Base-by-base conservation (phyloP, 2,329 filamentous ascomycete genomes). In the Scopulariopsis brevicaulis region DNA sequence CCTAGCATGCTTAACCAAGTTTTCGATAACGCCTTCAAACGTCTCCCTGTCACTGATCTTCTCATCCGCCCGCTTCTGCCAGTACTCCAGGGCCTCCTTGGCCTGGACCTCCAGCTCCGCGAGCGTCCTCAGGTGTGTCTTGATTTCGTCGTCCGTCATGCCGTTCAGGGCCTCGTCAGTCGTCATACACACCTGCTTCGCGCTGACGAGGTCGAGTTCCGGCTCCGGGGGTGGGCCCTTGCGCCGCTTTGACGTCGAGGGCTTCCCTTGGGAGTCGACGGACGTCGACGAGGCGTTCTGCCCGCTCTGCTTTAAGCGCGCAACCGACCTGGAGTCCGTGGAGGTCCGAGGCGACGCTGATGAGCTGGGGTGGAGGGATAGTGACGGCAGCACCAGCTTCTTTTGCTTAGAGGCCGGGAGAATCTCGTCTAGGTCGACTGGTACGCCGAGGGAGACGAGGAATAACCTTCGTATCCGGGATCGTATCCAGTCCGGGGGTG, bases 391-490 rank as follows among this genome's bases (percentile, higher is more conserved):
- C 4, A 99, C 82, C 20, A 99, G 85, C 69, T 97, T 97, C 80
- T 97, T 97, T 70, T 99, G 94, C 72, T 97, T 97, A 14, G 90
- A 96, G 0, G 93, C 92, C 0, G 94, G 94, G 8, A 99, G 82
- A 58, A 99, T 97, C 74, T 99, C 94, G 71, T 99, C 94, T 0
- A 99, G 80, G 66, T 99, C 94, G 52, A 99, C 90, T 1, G 94
- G 94, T 0, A 99, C 94, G 20, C 94, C 94, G 0, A 99, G 82
- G 1, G 92, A 96, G 57, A 99, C 92, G 50, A 99, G 84, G 70
- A 99, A 99, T 28, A 99, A 82, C 32, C 94, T 89, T 57, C 94
- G 86, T 65, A 96, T 99, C 56, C 92, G 89, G 56, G 91, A 96
- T 62, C 94, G 90, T 60, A 96, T 95, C 94, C 94, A 99, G 71